A percentile compares a stretch with the other conserved stretches of the same genome.
Evolutionary conservation across 345 rosid genomes (phyloP).

Genomic region (Clausena lansium): DNA sequence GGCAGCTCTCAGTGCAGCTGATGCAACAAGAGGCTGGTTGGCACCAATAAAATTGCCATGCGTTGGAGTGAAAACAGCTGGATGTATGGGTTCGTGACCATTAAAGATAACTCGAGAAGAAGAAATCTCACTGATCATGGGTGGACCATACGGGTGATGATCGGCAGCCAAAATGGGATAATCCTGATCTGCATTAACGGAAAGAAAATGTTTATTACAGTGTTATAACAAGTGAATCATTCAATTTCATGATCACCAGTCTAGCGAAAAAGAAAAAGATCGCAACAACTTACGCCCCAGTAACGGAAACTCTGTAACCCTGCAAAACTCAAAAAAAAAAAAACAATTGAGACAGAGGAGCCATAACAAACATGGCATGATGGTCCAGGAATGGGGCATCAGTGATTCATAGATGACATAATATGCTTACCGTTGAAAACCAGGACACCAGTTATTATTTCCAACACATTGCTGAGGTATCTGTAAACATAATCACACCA

Average conservation of each 20-base stretch:
- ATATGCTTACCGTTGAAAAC: slow-evolving; percentile 11
- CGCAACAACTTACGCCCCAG: background rate
- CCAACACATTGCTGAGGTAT: background rate
- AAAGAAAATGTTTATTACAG: background rate
- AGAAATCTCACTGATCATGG: background rate
- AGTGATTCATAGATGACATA: background rate
- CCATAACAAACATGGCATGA: background rate
- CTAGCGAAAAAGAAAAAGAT: background rate
- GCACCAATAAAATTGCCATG: background rate
- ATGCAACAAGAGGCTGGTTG: background rate
- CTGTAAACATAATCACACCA: background rate
- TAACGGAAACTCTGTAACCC: background rate
- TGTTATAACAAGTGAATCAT: background rate
- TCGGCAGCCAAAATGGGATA: background rate
- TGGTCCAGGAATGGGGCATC: background rate
- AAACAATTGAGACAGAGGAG: background rate
- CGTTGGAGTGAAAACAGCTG: background rate
- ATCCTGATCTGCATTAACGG: background rate
- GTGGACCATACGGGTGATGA: background rate
- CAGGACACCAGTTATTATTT: background rate
- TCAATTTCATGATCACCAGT: background rate
- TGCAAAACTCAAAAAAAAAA: background rate
- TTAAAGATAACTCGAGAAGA: background rate
- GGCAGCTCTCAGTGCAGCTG: background rate
- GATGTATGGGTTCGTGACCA: background rate